phyloP scores from a whole-genome alignment of 2,329 filamentous ascomycete genomes.

The Tolypocladium nubicola region DNA sequence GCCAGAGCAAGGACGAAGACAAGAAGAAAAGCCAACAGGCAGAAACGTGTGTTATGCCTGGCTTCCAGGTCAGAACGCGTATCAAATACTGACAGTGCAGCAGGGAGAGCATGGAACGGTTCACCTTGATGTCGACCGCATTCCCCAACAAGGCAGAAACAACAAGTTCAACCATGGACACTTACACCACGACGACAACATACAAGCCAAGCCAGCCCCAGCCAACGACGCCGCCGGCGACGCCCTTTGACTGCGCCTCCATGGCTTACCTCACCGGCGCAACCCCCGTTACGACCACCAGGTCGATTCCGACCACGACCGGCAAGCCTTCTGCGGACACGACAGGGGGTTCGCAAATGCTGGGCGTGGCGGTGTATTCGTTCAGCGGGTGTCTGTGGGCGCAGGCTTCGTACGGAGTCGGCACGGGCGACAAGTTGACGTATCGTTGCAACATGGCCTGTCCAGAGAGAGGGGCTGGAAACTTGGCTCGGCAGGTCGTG shows the following conservation, averaged over 20 bases:
- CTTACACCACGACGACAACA: background rate
- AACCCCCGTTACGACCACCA: background rate
- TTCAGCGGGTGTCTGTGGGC: slow-evolving; percentile 6
- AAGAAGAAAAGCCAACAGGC: background rate
- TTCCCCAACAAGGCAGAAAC: background rate
- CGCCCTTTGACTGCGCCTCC: slow-evolving; percentile 1
- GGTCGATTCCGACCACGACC: background rate
- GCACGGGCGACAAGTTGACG: background rate
- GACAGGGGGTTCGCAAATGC: background rate
- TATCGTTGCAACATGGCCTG: slow-evolving; percentile 5
- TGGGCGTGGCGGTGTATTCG: slow-evolving; percentile 5
- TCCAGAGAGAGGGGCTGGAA: background rate
- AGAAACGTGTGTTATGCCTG: background rate
- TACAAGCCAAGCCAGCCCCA: background rate
- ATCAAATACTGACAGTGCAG: background rate
- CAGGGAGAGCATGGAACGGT: slow-evolving; percentile 3
- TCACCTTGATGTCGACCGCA: slow-evolving; percentile 4
- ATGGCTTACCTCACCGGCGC: background rate
- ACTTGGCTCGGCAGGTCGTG: background rate
- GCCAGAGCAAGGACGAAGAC: background rate
- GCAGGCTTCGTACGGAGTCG: slow-evolving; percentile 1
- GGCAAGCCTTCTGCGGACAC: background rate
- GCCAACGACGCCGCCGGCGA: background rate
- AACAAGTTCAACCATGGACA: background rate
- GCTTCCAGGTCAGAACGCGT: too few relatives aligned